phyloP scores from a whole-genome alignment of 352 stramenopile genomes.

The Phytopythium chamaehyphon region DNA sequence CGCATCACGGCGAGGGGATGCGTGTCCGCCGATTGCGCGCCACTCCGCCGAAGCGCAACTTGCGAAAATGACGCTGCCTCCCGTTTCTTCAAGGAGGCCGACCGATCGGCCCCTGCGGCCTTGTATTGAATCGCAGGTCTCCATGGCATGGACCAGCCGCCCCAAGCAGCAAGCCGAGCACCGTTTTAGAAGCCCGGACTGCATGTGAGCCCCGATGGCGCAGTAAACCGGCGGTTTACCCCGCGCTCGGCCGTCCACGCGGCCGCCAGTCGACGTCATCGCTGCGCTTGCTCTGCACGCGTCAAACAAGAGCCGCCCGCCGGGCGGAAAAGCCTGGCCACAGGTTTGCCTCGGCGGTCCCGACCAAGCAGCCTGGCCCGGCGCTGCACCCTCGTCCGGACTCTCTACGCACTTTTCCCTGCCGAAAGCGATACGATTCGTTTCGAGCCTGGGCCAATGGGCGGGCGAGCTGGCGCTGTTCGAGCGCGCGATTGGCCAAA shows the following conservation, averaged over 20 bases:
- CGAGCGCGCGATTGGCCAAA: background rate
- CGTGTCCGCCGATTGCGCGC: constrained; percentile 27
- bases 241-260: no score
- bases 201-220: no score
- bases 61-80: background rate
- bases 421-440: background rate
- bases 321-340: background rate
- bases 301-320: constrained; percentile 1
- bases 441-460: background rate
- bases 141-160: no score
- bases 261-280: constrained; percentile 4
- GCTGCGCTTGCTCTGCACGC: background rate
- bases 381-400: background rate
- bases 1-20: constrained; percentile 5
- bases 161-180: no score
- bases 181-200: no score
- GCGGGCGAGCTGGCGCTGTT: background rate
- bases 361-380: constrained; percentile 4
- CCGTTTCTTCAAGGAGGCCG: no score
- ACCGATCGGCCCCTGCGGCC: no score
- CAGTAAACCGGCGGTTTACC: no score
- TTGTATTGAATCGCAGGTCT: no score
- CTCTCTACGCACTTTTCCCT: background rate
- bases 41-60: constrained; percentile 21
- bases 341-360: background rate